Evolutionary conservation across 768 basidiomycete species (phyloP), one percentile per base, ranked within the genome.

Genomic region (Lactarius vividus): DNA sequence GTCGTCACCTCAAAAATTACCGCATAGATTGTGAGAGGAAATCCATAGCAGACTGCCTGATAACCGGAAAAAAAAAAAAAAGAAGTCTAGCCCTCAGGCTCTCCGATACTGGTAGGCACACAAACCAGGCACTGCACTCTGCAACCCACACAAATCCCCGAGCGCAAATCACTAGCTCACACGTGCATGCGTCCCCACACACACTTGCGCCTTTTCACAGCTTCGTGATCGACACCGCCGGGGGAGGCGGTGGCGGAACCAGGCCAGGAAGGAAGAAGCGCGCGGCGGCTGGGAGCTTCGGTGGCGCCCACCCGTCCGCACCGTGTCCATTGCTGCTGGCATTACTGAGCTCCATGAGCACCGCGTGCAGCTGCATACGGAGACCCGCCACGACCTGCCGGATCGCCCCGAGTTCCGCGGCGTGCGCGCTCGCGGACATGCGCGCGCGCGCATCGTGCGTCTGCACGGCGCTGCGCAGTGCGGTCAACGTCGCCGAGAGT

Each of bases 311-410:
- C 20, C 49, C 61, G 10, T 26, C 56, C 2, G 23, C 31, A n/a
- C 39, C n/a, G 3, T 33, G 29, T 18, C 59, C 59, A 28, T 65
- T 56, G 16, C 23, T 6, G 4, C 55, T 35, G 13, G 56, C 54
- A 46, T 56, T 33, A n/a, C 44, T 64, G n/a, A 67, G 69, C 13
- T 70, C 69, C 67, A 70, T 70, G 23, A 70, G 62, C 28, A 70
- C 57, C 37, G 69, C 63, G 15, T 70, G 69, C 35, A 70, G 37
- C 46, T 70, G 69, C 64, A 69, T 70, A 23, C 68, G 64, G 26
- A 70, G 28, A 8, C 70, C 70, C 7, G 60, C 54, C 28, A 70
- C 67, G 11, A 69, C 64, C 49, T 69, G 61, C n/a, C 70, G 67
- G 64, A 70, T 49, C 5, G 70, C 68, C 4, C 55, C 68, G 46